Base-by-base conservation (phyloP, 202 grass and related monocot species). In the Hordeum pubiflorum region DNA sequence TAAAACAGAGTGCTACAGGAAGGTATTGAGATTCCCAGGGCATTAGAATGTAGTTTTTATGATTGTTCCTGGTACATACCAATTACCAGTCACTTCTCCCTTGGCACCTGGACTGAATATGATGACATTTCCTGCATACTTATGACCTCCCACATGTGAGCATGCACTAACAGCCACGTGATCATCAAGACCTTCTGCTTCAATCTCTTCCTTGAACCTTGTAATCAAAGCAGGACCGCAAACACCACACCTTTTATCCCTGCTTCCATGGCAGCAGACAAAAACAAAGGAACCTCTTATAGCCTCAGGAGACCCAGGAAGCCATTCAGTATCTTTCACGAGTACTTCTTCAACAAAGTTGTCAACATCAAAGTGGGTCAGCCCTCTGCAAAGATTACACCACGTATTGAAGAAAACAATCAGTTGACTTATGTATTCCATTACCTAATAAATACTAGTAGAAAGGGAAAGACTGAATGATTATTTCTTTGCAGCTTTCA, bases 101-200 rank as follows among this genome's bases (percentile, higher is more conserved):
- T 82, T 93, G 5, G 57, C 55, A 89, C 77, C 75, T 60, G 88
- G 76, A 68, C 87, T 89, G 77, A 96, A 99, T 84, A 99, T 91
- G 46, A 99, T 94, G 59, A 96, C 86, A 76, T 99, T 99, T 87
- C 96, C 96, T 82, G 96, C 96, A 75, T 99, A 99, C 69, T 99
- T 99, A 83, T 99, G 96, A 50, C 96, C 92, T 72, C 96, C 96
- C 72, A 99, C 86, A 1, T 99, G 96, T 50, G 96, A 99, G 65
- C 96, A 93, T 80, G 82, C 89, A 72, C 92, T 93, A 74, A 95
- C 90, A 86, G 83, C 67, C 69, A 95, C 88, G 64, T 95, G 80
- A 70, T 78, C 83, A 60, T 81, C 68, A 48, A 99, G 86, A 59
- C 82, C 87, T 34, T 77, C 77, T 23, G 41, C 71, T 75, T 66